Evolutionary conservation across 2,329 filamentous ascomycete species (phyloP), one percentile per base, ranked within the genome.

Genomic region (Sclerotinia glacialis): DNA sequence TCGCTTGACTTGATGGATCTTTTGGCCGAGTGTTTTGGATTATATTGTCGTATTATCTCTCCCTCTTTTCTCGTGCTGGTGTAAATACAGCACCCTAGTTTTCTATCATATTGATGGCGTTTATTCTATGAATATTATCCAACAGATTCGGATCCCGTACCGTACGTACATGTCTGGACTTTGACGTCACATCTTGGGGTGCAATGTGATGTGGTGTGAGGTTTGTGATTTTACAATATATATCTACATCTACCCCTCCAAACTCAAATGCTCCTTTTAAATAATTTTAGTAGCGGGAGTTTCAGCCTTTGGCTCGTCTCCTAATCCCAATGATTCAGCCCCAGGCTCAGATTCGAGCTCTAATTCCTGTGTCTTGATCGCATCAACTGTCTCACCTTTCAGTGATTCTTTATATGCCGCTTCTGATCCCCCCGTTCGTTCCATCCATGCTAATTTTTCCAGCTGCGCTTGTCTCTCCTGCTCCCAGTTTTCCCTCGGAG

Each of bases 201-300:
- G n/a, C 3, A n/a, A 14, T 53, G 5, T 14, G 3, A 4, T 14
- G 11, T 14, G 16, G 26, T n/a, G 26, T 34, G 42, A 47, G 34
- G 28, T 26, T 21, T 47, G 42, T 59, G 56, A 59, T 60, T 47
- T 60, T 60, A 60, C 56, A 60, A 60, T 49, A 26, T 37, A 63
- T 54, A 34, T 37, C 8, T 56, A 31, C 21, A 34, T 16, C 52
- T 21, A 28, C 9, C 12, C 21, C 31, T 42, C 11, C 26, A n/a
- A n/a, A 16, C 18, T 46, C 2, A 31, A 11, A n/a, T 9, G n/a
- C 21, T 42, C 2, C n/a, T 21, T n/a, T n/a, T 59, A 60, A 12
- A 60, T n/a, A 28, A 47, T 47, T 37, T 49, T 60, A 23, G 56
- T 18, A 9, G 42, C 28, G 6, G 56, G 28, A 37, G 44, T 18